Evolutionary conservation across 2,329 filamentous ascomycete genomes (phyloP), one percentile per base, ranked within the genome.

Genomic region (Colletotrichum limetticola): DNA sequence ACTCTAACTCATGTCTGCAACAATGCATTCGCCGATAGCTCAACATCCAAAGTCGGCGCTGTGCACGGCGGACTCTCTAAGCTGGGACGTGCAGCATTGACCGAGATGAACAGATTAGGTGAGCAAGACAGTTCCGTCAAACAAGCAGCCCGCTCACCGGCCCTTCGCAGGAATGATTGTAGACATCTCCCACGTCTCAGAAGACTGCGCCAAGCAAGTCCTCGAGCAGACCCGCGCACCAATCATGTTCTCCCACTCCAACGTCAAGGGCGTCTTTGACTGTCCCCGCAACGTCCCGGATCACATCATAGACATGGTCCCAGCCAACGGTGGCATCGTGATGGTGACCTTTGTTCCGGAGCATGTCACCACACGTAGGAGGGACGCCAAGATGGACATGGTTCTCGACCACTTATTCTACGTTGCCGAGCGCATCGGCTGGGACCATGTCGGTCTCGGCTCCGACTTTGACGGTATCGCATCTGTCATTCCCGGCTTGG

Each of bases 241-340:
- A 0, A 69, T 80, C 59, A 79, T 81, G 64, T 81, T 80, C 73
- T 80, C 80, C 1, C 80, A 82, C 66, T 81, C 79, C n/a, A 77
- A 75, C 69, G 77, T 73, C 63, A 75, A 72, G 37, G 76, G 42
- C 12, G 69, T 75, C 28, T 76, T 72, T 65, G 74, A 75, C 53
- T 77, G 74, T 52, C 72, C 77, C 16, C 80, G 84, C 16, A 84
- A 86, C 58, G 83, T 84, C 3, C 81, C 84, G 5, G 84, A 86
- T 68, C 80, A 81, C 37, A 75, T 86, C 2, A 76, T 86, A 1
- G 74, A 77, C 46, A 71, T 76, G 62, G 72, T 86, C 1, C 78
- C 78, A 1, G 71, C 75, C 6, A 86, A 85, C 58, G 74, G 77
- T 12, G 84, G 84, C 1, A 77, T 86, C 19, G 74, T 86, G 22